A percentile compares a stretch with the other conserved stretches of the same genome.
Evolutionary conservation across 2,329 filamentous ascomycete genomes (phyloP).

Genomic region (Botryosphaeria dothidea): DNA sequence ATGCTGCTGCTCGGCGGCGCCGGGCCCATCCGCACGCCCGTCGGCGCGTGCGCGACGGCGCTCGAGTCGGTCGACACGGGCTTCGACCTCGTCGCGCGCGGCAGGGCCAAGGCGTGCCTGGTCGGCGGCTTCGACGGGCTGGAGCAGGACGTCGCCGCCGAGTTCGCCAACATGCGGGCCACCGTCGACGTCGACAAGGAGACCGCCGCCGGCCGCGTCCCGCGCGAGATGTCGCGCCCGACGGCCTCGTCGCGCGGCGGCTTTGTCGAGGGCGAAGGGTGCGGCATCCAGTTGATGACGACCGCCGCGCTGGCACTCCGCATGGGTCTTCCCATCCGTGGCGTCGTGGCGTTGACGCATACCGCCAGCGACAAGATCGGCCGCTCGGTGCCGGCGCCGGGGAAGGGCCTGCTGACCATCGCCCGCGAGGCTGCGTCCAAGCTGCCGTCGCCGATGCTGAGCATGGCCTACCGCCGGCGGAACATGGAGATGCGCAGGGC

Average conservation of each 20-base stretch:
- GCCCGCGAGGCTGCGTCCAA: constrained; percentile 27
- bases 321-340: constrained; percentile 33
- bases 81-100: constrained; percentile 33
- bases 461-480: constrained; percentile 30
- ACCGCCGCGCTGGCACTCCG: constrained; percentile 37
- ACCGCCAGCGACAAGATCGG: constrained; percentile 38
- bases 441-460: constrained; percentile 27
- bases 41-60: constrained; percentile 41
- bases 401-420: constrained; percentile 37
- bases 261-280: constrained; percentile 41
- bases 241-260: constrained; percentile 34
- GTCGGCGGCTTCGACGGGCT: constrained; percentile 41
- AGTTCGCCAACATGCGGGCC: constrained; percentile 41
- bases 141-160: constrained; percentile 30
- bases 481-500: constrained; percentile 24
- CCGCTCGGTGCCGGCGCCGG: constrained; percentile 42
- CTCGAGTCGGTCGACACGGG: constrained; percentile 41
- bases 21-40: constrained; percentile 39
- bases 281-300: constrained; percentile 39
- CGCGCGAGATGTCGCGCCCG: constrained; percentile 40
- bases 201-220: constrained; percentile 24
- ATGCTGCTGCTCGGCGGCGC: constrained; percentile 42
- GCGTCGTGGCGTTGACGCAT: constrained; percentile 34
- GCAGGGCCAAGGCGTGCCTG: constrained; percentile 33
- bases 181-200: constrained; percentile 36